These are phyloP conservation scores for Epichloe coenophiala DNA, from an alignment of 2,329 filamentous ascomycete species.

Conservation along the genomic window DNA sequence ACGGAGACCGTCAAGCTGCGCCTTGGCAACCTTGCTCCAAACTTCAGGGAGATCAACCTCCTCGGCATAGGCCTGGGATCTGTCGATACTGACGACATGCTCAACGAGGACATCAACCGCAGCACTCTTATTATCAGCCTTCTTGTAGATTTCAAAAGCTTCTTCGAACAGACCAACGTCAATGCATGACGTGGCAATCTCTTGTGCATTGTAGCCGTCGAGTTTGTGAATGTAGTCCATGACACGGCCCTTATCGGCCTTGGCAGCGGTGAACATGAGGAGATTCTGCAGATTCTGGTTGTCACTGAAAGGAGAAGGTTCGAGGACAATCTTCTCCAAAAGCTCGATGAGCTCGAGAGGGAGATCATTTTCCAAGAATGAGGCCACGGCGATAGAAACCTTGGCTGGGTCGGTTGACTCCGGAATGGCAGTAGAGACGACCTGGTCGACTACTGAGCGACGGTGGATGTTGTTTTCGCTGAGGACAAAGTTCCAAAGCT, in stretches of 20 bases:
- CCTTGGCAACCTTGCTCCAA: conserved; percentile 97
- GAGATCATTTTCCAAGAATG: conserved; percentile 82
- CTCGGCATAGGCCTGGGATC: conserved; percentile 89
- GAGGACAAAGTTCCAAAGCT: conserved; percentile 91
- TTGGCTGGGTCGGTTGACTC: conserved; percentile 87
- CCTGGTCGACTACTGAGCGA: conserved; percentile 86
- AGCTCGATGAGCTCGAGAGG: conserved; percentile 92
- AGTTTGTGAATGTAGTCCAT: conserved; percentile 95
- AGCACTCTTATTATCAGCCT: conserved; percentile 76
- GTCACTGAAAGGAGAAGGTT: conserved; percentile 97
- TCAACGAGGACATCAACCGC: conserved; percentile 90
- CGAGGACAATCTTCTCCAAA: conserved; percentile 97
- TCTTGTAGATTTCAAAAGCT: conserved; percentile 98
- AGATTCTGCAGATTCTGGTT: conserved; percentile 94
- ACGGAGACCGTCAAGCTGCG: conserved; percentile 88
- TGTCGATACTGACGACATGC: conserved; percentile 94
- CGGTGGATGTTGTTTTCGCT: conserved; percentile 94
- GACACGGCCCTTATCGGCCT: conserved; percentile 86
- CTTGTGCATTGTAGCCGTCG: conserved; percentile 77
- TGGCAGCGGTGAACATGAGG: conserved; percentile 89
- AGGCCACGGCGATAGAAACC: conserved; percentile 85
- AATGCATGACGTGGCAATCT: conserved; percentile 87
- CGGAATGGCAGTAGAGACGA: conserved; percentile 87
- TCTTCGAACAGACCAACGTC: conserved; percentile 92
- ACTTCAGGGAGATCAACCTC: conserved; percentile 88